phyloP scores from a whole-genome alignment of 2,329 filamentous ascomycete genomes.

The Sphaceloma murrayae region DNA sequence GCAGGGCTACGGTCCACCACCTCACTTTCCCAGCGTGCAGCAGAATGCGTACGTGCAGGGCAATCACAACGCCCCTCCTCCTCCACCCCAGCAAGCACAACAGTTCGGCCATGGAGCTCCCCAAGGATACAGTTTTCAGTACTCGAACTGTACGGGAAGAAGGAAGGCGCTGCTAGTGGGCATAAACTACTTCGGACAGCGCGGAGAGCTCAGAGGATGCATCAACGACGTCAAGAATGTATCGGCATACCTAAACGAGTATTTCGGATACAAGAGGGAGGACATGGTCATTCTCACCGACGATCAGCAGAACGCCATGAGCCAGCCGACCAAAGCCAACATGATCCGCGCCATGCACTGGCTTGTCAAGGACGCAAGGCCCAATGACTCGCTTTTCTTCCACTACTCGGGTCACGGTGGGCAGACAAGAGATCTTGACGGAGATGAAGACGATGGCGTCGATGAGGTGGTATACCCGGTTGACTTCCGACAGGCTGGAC shows the following conservation, averaged over 20 bases:
- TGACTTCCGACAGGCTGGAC: conserved; percentile 67
- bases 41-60: conserved; percentile 49
- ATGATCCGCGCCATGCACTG: conserved; percentile 95
- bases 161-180: conserved; percentile 86
- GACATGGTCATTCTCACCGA: conserved; percentile 97
- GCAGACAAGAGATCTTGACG: conserved; percentile 70
- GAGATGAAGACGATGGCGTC: conserved; percentile 72
- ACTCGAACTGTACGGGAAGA: conserved; percentile 80
- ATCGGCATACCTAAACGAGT: conserved; percentile 78
- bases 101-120: conserved; percentile 74
- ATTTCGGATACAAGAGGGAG: conserved; percentile 86
- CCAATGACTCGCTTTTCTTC: conserved; percentile 94
- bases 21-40: conserved; percentile 32
- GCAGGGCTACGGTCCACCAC: conserved; percentile 18
- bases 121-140: conserved; percentile 72
- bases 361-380: conserved; percentile 85
- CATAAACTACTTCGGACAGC: conserved; percentile 93
- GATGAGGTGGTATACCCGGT: conserved; percentile 80
- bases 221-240: conserved; percentile 98
- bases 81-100: conserved; percentile 38
- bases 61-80: conserved; percentile 39
- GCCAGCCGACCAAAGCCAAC: conserved; percentile 90
- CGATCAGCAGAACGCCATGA: conserved; percentile 95
- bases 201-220: conserved; percentile 80
- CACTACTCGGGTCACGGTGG: conserved; percentile 88